Evolutionary conservation across 2,329 filamentous ascomycete species (phyloP), one percentile per base, ranked within the genome.

Genomic region (Byssothecium circinans): DNA sequence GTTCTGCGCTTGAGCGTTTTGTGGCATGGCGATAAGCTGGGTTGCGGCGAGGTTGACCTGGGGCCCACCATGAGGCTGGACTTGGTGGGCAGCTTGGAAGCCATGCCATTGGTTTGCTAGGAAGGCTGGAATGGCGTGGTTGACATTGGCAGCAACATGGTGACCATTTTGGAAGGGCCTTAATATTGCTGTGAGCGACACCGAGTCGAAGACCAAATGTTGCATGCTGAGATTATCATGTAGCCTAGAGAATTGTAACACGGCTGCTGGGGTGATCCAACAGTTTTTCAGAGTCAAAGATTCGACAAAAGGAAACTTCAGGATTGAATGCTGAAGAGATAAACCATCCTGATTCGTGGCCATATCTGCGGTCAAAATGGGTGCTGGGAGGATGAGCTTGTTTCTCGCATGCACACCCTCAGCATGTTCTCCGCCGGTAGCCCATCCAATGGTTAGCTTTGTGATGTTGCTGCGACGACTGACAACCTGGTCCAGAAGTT

Each of bases 231-330:
- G 62, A 4, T 70, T 61, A 17, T 76, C 73, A 65, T 84, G 79
- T 4, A 67, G 63, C 2, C 71, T 69, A 48, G 84, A 69, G 42
- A 84, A 75, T 10, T 75, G 71, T 25, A 78, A 60, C 25, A 88
- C 73, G 1, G 83, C 74, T 33, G 78, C 73, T 0, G 86, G 85
- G 2, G 79, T 79, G 11, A 83, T 72, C 84, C 85, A 89, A 68
- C 85, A 88, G 57, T 89, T 89, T 56, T 81, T 81, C 8, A 89
- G 71, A 0, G 79, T 84, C 2, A 89, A 66, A 41, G 82, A 73
- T 50, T 81, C 74, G 19, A 88, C 65, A 56, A 81, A 67, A 2
- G 80, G 81, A 36, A 89, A 75, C 1, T 66, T 64, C n/a, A 85
- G 62, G 5, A 84, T 48, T 22, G 70, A 35, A 20, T 44, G 30